Evolutionary conservation across 495 filamentous ascomycete species (phyloP).

Genomic region (Neurospora intermedia): DNA sequence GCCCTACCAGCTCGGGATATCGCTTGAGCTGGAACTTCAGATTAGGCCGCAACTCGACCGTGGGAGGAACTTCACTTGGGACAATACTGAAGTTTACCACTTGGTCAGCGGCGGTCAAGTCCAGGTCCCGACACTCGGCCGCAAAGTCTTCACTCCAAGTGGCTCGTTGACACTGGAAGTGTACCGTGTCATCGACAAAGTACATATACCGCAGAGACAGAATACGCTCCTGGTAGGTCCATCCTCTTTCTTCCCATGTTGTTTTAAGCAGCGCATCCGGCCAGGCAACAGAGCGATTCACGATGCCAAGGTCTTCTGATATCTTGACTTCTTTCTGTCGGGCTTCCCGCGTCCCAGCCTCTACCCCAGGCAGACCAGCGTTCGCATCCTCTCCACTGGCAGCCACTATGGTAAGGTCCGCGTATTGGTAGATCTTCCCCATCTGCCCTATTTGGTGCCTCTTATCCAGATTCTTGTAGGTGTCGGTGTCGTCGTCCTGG

Average conservation of each 20-base stretch:
- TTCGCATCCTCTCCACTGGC: neutral
- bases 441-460: conserved; percentile 14
- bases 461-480: conserved; percentile 3
- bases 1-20: neutral
- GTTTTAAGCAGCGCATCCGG: neutral
- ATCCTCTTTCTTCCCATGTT: neutral
- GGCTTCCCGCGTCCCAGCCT: neutral
- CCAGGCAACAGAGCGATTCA: neutral
- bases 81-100: neutral
- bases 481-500: conserved; percentile 15
- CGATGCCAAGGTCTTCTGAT: neutral
- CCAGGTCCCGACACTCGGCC: neutral
- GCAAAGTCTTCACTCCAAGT: neutral
- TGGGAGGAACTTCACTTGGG: neutral
- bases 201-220: neutral
- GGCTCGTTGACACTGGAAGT: neutral
- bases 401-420: conserved; percentile 1
- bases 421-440: conserved; percentile 10
- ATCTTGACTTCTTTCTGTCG: neutral
- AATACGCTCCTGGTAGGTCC: neutral
- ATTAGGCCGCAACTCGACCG: neutral
- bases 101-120: neutral
- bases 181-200: neutral
- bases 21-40: neutral
- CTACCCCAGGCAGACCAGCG: neutral